A percentile compares a stretch with the other conserved stretches of the same genome.
Evolutionary conservation across 1,284 basidiomycete genomes (phyloP).

Genomic region (Austroboletus niveus): DNA sequence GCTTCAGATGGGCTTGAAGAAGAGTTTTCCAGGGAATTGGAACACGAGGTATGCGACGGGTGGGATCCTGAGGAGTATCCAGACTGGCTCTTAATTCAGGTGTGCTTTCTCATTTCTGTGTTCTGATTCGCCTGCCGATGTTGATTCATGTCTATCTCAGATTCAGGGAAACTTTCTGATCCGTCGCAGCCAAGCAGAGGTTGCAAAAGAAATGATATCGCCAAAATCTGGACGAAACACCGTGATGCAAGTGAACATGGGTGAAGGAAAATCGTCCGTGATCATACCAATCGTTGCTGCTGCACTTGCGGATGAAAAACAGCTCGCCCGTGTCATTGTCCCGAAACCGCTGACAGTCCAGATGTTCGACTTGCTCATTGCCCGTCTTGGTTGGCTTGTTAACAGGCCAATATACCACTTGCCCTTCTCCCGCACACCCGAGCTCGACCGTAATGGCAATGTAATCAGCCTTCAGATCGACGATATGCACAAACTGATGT

Average conservation of each 20-base stretch:
- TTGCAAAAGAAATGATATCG: not conserved
- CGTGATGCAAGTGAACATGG: not conserved
- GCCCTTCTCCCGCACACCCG: too few species aligned
- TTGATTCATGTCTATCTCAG: not conserved
- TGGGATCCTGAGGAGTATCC: conserved; percentile 17
- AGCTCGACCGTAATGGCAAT: too few species aligned
- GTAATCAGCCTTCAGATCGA: too few species aligned
- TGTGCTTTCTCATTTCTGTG: conserved; percentile 23
- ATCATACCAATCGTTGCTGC: too few species aligned
- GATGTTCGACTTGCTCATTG: too few species aligned
- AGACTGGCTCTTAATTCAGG: conserved; percentile 48
- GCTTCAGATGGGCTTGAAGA: not conserved
- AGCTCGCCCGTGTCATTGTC: too few species aligned
- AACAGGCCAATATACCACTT: too few species aligned
- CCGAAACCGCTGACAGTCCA: too few species aligned
- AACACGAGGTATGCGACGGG: conserved; percentile 20
- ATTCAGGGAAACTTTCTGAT: not conserved
- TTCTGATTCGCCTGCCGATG: not conserved
- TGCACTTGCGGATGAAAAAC: too few species aligned
- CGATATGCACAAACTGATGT: too few species aligned
- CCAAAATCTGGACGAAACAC: not conserved
- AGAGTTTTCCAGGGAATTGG: not conserved
- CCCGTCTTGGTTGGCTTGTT: too few species aligned
- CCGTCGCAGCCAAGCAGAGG: not conserved
- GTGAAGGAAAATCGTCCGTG: too few species aligned